These are phyloP conservation scores for Beauveria caledonica DNA, from an alignment of 2,329 filamentous ascomycete genomes.

Conservation along the genomic window DNA sequence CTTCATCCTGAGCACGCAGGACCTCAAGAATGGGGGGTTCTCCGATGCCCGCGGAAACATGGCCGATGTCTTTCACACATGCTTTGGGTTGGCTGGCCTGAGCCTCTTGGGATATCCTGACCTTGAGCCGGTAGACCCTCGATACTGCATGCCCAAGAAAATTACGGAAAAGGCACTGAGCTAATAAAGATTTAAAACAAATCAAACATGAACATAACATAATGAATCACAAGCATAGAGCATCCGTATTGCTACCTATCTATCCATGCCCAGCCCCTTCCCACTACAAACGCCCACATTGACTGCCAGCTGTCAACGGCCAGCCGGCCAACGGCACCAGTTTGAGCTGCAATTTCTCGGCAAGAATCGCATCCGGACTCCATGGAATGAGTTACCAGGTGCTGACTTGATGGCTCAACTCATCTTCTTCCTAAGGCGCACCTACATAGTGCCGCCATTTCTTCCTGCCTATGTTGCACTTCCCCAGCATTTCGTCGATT, in stretches of 20 bases:
- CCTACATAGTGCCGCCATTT: not conserved
- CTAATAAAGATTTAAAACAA: slow-evolving; percentile 14
- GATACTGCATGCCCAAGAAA: slow-evolving; percentile 74
- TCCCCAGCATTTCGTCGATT: not conserved
- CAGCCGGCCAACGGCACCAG: not conserved
- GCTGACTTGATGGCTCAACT: not conserved
- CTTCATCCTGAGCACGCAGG: slow-evolving; percentile 87
- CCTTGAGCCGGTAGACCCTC: slow-evolving; percentile 72
- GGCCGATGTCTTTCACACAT: slow-evolving; percentile 95
- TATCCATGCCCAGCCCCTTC: not conserved
- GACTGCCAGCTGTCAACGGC: not conserved
- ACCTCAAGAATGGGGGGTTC: slow-evolving; percentile 74
- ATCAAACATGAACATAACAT: not conserved
- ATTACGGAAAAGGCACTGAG: slow-evolving; percentile 53
- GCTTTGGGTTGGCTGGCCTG: slow-evolving; percentile 81
- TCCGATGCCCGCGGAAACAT: slow-evolving; percentile 86
- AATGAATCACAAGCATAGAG: not conserved
- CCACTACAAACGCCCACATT: not conserved
- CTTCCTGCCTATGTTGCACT: not conserved
- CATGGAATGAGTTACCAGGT: not conserved
- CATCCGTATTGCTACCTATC: not conserved
- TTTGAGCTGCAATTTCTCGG: not conserved
- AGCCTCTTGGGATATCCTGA: slow-evolving; percentile 74
- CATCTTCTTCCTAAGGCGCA: not conserved
- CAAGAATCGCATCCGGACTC: not conserved